Evolutionary conservation across 345 rosid genomes (phyloP).

Genomic region (Ailanthus altissimus): DNA sequence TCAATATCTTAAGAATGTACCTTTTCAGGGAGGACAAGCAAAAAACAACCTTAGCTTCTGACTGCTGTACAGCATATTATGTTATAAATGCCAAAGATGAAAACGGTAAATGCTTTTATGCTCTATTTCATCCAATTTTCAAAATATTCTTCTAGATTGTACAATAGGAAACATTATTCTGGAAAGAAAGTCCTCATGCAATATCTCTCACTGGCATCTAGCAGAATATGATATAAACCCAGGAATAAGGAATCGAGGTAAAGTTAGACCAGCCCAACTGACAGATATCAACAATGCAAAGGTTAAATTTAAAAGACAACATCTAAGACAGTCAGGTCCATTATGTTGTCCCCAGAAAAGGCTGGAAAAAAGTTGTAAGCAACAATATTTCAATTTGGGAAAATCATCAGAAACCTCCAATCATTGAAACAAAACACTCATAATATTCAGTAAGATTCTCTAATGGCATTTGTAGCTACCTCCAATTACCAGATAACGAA

Average conservation of each 20-base stretch:
- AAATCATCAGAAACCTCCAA: constrained; percentile 9
- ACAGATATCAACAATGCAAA: not conserved
- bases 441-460: constrained; percentile 3
- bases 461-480: constrained; percentile 46
- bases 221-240: not conserved
- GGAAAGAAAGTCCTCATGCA: not conserved
- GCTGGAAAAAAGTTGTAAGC: not conserved
- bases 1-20: not conserved
- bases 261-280: not conserved
- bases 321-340: not conserved
- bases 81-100: constrained; percentile 1
- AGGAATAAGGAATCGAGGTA: not conserved
- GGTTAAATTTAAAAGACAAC: not conserved
- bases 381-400: not conserved
- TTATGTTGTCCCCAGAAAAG: not conserved
- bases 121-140: not conserved
- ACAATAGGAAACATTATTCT: not conserved
- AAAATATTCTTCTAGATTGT: not conserved
- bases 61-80: not conserved
- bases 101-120: not conserved
- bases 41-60: not conserved
- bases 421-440: constrained; percentile 5
- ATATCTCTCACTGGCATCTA: not conserved
- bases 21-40: not conserved
- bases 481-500: constrained; percentile 98